Percentiles rank a stretch among this genome's conserved stretches.
These are phyloP conservation scores for Wickerhamomyces hampshirensis DNA, from an alignment of 805 yeast species.

Conservation along the genomic window DNA sequence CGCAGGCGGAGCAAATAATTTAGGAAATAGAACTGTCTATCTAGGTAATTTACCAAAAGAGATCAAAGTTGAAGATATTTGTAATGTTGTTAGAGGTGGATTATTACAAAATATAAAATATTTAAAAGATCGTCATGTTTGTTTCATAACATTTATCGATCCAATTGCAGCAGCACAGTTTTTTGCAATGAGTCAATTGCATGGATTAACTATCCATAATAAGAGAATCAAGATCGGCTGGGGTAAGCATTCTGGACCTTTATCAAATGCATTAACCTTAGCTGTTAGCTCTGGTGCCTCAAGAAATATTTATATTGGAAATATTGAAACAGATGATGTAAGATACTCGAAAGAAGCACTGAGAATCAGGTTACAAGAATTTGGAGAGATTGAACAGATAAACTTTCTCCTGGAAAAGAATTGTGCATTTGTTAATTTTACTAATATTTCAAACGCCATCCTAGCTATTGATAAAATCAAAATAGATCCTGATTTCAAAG, in stretches of 20 bases:
- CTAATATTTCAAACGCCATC: conserved; percentile 86
- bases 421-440: conserved; percentile 22
- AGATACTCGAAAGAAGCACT: conserved; percentile 52
- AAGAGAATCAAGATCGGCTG: conserved; percentile 90
- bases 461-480: conserved; percentile 90
- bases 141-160: conserved; percentile 92
- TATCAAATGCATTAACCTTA: conserved; percentile 77
- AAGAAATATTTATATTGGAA: conserved; percentile 87
- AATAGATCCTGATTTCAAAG: conserved; percentile 61
- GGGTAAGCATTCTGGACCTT: conserved; percentile 96
- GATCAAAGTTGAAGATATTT: conserved; percentile 84
- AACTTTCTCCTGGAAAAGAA: conserved; percentile 63
- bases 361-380: conserved; percentile 68
- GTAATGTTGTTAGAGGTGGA: conserved; percentile 96
- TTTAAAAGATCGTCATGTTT: conserved; percentile 80
- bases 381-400: conserved; percentile 94
- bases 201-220: conserved; percentile 82
- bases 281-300: conserved; percentile 95
- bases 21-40: conserved; percentile 92
- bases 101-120: conserved; percentile 78
- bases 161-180: conserved; percentile 98
- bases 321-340: conserved; percentile 38
- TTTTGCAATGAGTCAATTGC: conserved; percentile 88
- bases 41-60: conserved; percentile 87
- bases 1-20: conserved; percentile 88